Conservation (phyloP, 176 grass and related monocot genomes). For the Melocanna baccifera region DNA sequence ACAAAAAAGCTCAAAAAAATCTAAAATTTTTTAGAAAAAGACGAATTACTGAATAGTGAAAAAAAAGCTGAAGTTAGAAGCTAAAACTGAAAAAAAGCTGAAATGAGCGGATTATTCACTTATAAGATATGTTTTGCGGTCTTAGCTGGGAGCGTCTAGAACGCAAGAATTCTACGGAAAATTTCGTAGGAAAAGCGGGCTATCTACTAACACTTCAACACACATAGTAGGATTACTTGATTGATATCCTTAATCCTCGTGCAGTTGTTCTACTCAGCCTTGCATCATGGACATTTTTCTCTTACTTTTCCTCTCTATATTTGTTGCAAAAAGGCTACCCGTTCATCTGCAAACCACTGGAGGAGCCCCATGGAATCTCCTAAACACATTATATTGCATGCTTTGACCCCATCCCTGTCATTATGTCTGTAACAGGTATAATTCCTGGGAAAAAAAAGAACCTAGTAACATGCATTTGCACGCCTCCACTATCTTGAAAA, state of each 20-base stretch:
- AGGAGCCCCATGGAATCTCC: conserved; percentile 20
- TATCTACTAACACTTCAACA: neutral
- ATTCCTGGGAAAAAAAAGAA: neutral
- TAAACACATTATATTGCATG: conserved; percentile 13
- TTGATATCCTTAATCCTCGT: neutral
- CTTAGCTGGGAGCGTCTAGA: no score
- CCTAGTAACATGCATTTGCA: conserved; percentile 37
- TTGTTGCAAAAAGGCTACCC: conserved; percentile 4
- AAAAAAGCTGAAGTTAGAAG: no score
- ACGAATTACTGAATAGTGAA: no score
- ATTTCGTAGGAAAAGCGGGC: neutral
- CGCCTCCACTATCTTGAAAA: conserved; percentile 36
- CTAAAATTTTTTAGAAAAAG: no score
- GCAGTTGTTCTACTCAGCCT: neutral
- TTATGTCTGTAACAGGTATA: neutral
- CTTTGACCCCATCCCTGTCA: conserved; percentile 32
- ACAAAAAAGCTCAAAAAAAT: no score
- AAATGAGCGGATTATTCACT: no score
- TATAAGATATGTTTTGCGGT: neutral
- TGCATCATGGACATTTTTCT: neutral
- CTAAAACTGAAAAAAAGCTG: no score
- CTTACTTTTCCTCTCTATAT: neutral
- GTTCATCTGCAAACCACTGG: conserved; percentile 13
- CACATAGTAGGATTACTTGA: neutral
- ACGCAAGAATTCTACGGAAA: no score